Conservation (phyloP, 495 filamentous ascomycete genomes). For the Aspergillus egyptiacus region DNA sequence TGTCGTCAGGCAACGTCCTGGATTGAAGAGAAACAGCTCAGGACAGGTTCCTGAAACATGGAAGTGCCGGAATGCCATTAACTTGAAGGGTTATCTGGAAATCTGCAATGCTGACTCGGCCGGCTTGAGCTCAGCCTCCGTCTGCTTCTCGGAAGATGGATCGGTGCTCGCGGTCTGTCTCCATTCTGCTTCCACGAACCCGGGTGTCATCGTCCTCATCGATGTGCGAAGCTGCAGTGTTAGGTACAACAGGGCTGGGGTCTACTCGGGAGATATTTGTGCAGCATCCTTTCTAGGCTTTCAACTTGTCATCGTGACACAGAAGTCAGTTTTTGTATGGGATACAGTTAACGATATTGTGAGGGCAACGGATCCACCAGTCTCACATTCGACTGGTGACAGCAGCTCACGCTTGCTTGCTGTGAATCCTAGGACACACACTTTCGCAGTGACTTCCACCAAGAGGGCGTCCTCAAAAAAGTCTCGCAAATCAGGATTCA, state of each 20-base stretch:
- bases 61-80: slow-evolving; percentile 58
- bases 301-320: slow-evolving; percentile 34
- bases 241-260: slow-evolving; percentile 28
- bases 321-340: slow-evolving; percentile 35
- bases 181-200: slow-evolving; percentile 24
- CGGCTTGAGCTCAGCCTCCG: slow-evolving; percentile 23
- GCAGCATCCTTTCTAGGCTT: slow-evolving; percentile 31
- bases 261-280: slow-evolving; percentile 27
- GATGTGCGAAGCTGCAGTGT: slow-evolving; percentile 31
- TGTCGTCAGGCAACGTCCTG: slow-evolving; percentile 56
- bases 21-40: slow-evolving; percentile 49
- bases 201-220: slow-evolving; percentile 31
- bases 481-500: slow-evolving; percentile 19
- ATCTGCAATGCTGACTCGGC: slow-evolving; percentile 29
- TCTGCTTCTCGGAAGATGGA: slow-evolving; percentile 80
- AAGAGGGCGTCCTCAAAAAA: slow-evolving; percentile 18
- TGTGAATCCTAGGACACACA: slow-evolving; percentile 31
- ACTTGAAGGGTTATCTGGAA: slow-evolving; percentile 39
- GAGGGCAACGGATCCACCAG: slow-evolving; percentile 21
- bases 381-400: slow-evolving; percentile 2
- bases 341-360: slow-evolving; percentile 40
- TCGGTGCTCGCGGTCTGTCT: slow-evolving; percentile 67
- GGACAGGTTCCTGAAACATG: slow-evolving; percentile 59
- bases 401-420: slow-evolving; percentile 25
- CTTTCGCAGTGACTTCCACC: slow-evolving; percentile 30